Evolutionary conservation across 23 red algal species (phyloP).

Genomic region (Chondrus crispus): DNA sequence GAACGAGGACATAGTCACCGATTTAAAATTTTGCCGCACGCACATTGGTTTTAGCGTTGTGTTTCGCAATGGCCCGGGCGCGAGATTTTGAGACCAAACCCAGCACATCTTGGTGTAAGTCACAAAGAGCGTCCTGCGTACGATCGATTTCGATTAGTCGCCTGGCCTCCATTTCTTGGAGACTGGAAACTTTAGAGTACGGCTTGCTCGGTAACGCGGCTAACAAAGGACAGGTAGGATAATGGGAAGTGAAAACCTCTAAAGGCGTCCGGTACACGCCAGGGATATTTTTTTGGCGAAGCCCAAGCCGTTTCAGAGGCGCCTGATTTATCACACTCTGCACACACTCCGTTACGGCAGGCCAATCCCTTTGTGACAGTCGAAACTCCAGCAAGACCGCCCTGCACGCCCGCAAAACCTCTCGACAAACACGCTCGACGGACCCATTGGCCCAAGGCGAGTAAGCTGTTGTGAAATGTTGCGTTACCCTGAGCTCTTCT

Average conservation of each 20-base stretch:
- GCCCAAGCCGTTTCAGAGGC: background rate
- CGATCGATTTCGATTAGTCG: background rate
- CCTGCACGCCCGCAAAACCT: background rate
- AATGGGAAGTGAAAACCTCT: background rate
- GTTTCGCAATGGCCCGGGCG: background rate
- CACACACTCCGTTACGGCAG: background rate
- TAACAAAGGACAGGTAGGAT: background rate
- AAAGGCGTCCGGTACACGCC: background rate
- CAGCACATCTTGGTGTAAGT: background rate
- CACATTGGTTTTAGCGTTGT: background rate
- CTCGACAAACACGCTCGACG: background rate
- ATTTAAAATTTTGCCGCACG: background rate
- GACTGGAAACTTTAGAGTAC: background rate
- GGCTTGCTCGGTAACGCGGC: background rate
- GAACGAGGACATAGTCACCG: background rate
- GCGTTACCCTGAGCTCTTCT: background rate
- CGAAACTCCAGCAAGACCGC: background rate
- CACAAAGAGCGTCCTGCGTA: background rate
- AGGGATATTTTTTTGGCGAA: background rate
- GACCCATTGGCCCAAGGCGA: slow-evolving; percentile 26
- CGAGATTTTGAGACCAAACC: background rate
- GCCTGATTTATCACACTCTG: background rate
- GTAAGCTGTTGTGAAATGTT: slow-evolving; percentile 50
- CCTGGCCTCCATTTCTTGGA: background rate
- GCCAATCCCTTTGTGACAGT: background rate